Percentiles rank a stretch among this genome's conserved stretches.
Evolutionary conservation across 495 filamentous ascomycete species (phyloP).

Genomic region (Lophiotrema nucula): DNA sequence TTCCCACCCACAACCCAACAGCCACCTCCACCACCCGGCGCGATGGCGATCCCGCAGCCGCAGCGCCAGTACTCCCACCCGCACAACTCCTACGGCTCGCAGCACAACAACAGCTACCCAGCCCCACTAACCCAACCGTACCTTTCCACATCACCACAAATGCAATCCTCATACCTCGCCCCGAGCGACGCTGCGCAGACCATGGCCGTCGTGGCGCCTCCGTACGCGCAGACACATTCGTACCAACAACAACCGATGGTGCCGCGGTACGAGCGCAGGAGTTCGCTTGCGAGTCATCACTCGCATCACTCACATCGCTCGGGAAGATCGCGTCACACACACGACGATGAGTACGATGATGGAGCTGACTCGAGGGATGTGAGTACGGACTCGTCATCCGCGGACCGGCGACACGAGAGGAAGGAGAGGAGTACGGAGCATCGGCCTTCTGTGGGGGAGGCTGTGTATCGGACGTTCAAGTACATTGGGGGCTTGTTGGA

Average conservation of each 20-base stretch:
- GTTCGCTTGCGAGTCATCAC: no score
- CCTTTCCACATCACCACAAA: not conserved
- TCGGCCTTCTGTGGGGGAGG: slow-evolving; percentile 26
- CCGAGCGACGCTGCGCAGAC: no score
- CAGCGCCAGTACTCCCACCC: not conserved
- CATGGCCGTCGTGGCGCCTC: no score
- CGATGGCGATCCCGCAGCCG: no score
- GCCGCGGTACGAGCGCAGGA: no score
- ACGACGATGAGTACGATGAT: not conserved
- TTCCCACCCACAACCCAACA: not conserved
- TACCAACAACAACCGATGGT: no score
- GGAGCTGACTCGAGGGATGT: not conserved
- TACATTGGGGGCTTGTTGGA: slow-evolving; percentile 10
- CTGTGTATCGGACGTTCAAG: slow-evolving; percentile 22
- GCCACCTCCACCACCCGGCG: not conserved
- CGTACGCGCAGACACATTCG: no score
- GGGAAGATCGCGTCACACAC: not conserved
- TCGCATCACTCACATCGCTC: slow-evolving; percentile 5
- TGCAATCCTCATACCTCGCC: not conserved
- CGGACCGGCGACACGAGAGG: not conserved
- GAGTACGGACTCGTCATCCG: not conserved
- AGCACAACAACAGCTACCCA: no score
- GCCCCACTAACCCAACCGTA: no score
- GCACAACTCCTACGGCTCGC: not conserved
- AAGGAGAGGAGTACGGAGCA: slow-evolving; percentile 1